Evolutionary conservation across 2,329 filamentous ascomycete species (phyloP).

Genomic region (Zymoseptoria passerinii): DNA sequence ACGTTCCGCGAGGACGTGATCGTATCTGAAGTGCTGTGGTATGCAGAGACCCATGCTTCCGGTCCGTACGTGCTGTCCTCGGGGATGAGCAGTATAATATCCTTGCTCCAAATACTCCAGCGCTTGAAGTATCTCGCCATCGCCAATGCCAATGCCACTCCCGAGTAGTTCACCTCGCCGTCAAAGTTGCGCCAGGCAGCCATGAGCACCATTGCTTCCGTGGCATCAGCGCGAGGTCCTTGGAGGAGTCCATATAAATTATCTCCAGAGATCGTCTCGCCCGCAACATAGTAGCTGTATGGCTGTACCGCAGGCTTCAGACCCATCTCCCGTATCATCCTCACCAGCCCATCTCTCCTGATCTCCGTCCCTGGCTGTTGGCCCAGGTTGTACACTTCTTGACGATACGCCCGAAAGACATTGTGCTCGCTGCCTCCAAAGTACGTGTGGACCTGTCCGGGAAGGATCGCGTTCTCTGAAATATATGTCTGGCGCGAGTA

Average conservation of each 20-base stretch:
- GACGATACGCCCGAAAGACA: slow-evolving; percentile 80
- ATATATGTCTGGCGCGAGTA: slow-evolving; percentile 93
- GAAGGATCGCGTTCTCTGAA: slow-evolving; percentile 91
- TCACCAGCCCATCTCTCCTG: slow-evolving; percentile 50
- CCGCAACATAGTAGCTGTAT: slow-evolving; percentile 75
- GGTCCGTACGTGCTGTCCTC: slow-evolving; percentile 83
- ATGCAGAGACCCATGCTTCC: slow-evolving; percentile 96
- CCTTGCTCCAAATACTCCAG: slow-evolving; percentile 98
- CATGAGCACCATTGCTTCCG: slow-evolving; percentile 89
- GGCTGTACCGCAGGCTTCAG: slow-evolving; percentile 82
- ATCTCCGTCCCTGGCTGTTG: slow-evolving; percentile 34
- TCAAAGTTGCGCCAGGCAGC: slow-evolving; percentile 81
- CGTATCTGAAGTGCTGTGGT: slow-evolving; percentile 79
- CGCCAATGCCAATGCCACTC: slow-evolving; percentile 76
- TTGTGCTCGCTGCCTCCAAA: slow-evolving; percentile 95
- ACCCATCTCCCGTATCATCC: slow-evolving; percentile 68
- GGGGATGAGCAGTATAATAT: slow-evolving; percentile 86
- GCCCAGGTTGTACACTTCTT: slow-evolving; percentile 64
- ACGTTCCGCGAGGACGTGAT: slow-evolving; percentile 45
- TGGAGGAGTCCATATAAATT: slow-evolving; percentile 92
- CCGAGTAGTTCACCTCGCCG: slow-evolving; percentile 71
- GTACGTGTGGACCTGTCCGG: slow-evolving; percentile 95
- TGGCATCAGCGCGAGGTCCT: slow-evolving; percentile 89
- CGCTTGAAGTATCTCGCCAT: slow-evolving; percentile 91
- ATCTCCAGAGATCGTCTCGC: slow-evolving; percentile 65